Evolutionary conservation across 768 basidiomycete genomes (phyloP).

Genomic region (Agaricus blazei): DNA sequence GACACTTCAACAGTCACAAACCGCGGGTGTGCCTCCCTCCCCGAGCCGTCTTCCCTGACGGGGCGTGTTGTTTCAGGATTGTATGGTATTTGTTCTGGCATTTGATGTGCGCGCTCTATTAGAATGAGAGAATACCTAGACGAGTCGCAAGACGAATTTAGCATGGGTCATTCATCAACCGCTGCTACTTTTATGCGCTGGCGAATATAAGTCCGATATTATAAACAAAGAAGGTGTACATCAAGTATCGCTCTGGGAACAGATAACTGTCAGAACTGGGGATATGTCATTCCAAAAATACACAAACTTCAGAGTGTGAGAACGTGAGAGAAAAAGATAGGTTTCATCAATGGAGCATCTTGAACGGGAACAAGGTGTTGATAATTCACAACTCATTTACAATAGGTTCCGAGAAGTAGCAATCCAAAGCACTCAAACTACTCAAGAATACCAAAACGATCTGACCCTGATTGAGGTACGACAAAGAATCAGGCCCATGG

Average conservation of each 20-base stretch:
- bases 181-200: no score
- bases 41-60: no score
- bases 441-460: background rate
- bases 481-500: conserved; percentile 90
- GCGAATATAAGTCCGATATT: no score
- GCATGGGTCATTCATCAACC: no score
- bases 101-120: no score
- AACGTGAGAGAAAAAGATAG: conserved; percentile 39
- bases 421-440: background rate
- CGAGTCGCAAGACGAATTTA: no score
- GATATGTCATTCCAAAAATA: background rate
- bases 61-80: no score
- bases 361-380: background rate
- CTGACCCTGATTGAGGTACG: conserved; percentile 90
- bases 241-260: conserved; percentile 93
- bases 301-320: conserved; percentile 83
- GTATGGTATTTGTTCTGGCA: no score
- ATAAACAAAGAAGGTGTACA: conserved; percentile 39
- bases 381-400: conserved; percentile 43
- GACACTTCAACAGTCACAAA: no score
- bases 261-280: background rate
- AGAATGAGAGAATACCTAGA: no score
- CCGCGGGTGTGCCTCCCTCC: no score
- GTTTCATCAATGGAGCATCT: background rate
- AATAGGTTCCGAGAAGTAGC: conserved; percentile 71